Conservation (phyloP, 2,329 filamentous ascomycete genomes). For the Colletotrichum echinochloae region DNA sequence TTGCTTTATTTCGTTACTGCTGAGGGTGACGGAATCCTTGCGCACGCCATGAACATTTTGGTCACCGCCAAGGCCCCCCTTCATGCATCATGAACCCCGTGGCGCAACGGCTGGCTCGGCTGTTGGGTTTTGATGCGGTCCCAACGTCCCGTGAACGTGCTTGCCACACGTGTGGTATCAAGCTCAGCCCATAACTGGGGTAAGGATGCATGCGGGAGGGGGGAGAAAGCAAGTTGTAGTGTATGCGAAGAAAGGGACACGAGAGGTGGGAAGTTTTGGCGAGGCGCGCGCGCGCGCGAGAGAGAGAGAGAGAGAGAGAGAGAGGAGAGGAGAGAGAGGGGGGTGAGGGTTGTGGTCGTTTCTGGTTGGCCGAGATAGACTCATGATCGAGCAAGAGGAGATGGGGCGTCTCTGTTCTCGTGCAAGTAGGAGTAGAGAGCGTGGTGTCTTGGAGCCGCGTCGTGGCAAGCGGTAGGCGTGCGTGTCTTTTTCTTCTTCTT, state of each 20-base stretch:
- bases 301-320: neutral
- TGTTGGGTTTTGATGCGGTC: neutral
- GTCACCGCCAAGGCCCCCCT: neutral
- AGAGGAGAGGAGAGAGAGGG: neutral
- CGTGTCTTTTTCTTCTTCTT: neutral
- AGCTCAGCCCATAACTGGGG: constrained; percentile 13
- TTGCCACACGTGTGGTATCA: neutral
- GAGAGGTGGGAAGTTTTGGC: neutral
- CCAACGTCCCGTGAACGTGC: neutral
- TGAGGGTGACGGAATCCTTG: neutral
- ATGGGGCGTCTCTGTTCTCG: constrained; percentile 5
- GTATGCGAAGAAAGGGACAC: neutral
- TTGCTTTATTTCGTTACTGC: neutral
- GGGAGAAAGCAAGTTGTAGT: neutral
- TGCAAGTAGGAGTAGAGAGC: constrained; percentile 28
- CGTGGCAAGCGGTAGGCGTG: constrained; percentile 24
- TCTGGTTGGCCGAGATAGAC: constrained; percentile 6
- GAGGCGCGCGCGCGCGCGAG: too few relatives aligned
- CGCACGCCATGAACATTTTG: neutral
- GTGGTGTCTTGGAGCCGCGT: constrained; percentile 28
- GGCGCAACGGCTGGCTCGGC: constrained; percentile 7
- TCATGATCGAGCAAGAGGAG: too few relatives aligned
- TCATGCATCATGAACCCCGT: neutral
- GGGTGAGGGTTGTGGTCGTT: neutral
- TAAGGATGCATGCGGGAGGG: neutral